Base-by-base conservation (phyloP, 352 stramenopile species). In the Globisporangium heterothallicum region DNA sequence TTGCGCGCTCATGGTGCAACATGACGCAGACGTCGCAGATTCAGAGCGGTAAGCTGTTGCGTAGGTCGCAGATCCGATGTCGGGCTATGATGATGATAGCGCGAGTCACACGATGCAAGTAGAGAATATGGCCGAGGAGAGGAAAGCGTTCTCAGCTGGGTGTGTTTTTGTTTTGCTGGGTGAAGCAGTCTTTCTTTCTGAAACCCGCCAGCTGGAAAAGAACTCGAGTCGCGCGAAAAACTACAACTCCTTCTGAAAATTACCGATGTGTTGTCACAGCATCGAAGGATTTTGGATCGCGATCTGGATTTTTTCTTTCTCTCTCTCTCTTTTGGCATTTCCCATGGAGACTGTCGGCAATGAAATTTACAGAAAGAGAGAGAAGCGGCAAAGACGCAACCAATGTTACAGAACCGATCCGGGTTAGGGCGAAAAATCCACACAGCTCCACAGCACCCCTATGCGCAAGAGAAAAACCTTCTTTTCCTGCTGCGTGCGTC, bases 271-370 rank as follows among this genome's bases (percentile, higher is more conserved):
- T 38, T 38, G 32, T 38, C 32, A 38, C 32, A 38, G 12, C 32
- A 16, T 38, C 12, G 6, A 4, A 8, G 30, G 30, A 36, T 36
- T 36, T 36, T 36, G 30, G 2, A 38, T 38, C 32, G 4, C 12
- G 32, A 38, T 38, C 32, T 38, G 32, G 32, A 38, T 38, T 38
- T 38, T 38, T 38, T 10, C 4, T 38, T 38, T 51, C 41, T 51
- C 27, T 51, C 44, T 25, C 44, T 41, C 44, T 19, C 12, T 13
- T 40, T 29, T 51, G 44, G 44, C 38, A 41, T 41, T 41, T n/a
- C 18, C 1, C 27, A 8, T 22, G 4, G 4, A 21, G 38, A 51
- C 9, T 51, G 44, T 21, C 18, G 19, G 6, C 27, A 18, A 51
- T 51, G 2, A 51, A 21, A 19, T 9, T 6, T 21, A 6, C 3